These are phyloP conservation scores for Linanthus parryae DNA, from an alignment of 148 eudicot genomes.

Conservation along the genomic window DNA sequence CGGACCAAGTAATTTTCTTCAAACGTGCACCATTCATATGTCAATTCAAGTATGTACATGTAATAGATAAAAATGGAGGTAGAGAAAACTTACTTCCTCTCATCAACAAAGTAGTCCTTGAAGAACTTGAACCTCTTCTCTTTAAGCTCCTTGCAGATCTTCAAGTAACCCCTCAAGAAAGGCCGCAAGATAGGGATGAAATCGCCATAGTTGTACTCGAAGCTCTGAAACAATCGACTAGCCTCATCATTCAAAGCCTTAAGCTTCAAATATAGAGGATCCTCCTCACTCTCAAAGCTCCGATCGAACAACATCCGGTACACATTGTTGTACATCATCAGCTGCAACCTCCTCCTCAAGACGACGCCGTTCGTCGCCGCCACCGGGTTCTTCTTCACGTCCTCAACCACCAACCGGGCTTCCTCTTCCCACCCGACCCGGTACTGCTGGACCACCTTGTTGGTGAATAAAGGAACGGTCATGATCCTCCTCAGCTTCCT, in stretches of 20 bases:
- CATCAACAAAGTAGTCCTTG: constrained; percentile 71
- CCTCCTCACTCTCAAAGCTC: constrained; percentile 59
- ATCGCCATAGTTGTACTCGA: constrained; percentile 85
- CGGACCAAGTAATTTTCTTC: no score
- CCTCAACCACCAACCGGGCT: constrained; percentile 53
- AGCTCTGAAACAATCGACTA: constrained; percentile 76
- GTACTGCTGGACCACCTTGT: constrained; percentile 78
- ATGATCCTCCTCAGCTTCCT: constrained; percentile 77
- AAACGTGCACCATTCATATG: no score
- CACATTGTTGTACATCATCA: constrained; percentile 86
- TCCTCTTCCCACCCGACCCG: constrained; percentile 69
- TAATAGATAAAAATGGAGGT: background rate
- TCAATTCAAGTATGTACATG: no score
- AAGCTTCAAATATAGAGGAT: constrained; percentile 56
- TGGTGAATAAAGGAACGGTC: constrained; percentile 83
- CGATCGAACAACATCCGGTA: constrained; percentile 68
- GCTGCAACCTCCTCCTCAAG: constrained; percentile 48
- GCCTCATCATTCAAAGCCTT: constrained; percentile 74
- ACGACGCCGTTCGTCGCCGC: constrained; percentile 51
- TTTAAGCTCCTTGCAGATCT: constrained; percentile 55
- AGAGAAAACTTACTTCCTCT: constrained; percentile 54
- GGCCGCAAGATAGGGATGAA: constrained; percentile 79
- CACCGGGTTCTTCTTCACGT: constrained; percentile 49
- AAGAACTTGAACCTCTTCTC: constrained; percentile 67
- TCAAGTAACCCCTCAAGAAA: constrained; percentile 66